Conservation (phyloP, 768 basidiomycete genomes). For the Paxillus ammoniavirescens region DNA sequence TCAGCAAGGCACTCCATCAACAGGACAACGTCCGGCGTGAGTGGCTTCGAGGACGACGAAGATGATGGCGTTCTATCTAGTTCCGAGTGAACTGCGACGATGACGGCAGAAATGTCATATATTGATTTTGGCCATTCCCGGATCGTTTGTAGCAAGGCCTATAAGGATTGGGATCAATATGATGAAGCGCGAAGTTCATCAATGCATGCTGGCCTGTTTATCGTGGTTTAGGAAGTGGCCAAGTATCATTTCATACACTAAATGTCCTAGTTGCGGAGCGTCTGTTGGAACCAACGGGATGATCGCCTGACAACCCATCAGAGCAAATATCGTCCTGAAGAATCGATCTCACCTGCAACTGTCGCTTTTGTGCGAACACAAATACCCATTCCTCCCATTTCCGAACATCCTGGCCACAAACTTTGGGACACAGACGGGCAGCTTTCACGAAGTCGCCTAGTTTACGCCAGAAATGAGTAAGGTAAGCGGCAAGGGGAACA, state of each 20-base stretch:
- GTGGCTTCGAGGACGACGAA: slow-evolving; percentile 42
- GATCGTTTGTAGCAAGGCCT: slow-evolving; percentile 79
- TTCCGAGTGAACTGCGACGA: slow-evolving; percentile 84
- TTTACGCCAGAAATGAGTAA: neutral
- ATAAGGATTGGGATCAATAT: neutral
- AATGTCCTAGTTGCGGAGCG: slow-evolving; percentile 71
- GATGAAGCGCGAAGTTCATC: neutral
- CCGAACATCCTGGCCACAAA: slow-evolving; percentile 74
- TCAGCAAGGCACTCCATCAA: slow-evolving; percentile 97
- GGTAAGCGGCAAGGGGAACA: neutral
- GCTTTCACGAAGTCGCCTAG: slow-evolving; percentile 72
- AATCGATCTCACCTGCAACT: slow-evolving; percentile 61
- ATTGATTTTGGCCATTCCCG: slow-evolving; percentile 89
- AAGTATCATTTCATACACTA: slow-evolving; percentile 95
- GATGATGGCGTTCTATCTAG: slow-evolving; percentile 62
- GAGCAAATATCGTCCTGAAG: neutral
- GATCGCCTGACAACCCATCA: slow-evolving; percentile 53
- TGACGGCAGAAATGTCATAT: slow-evolving; percentile 84
- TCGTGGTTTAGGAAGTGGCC: slow-evolving; percentile 83
- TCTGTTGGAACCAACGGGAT: slow-evolving; percentile 89
- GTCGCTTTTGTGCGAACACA: slow-evolving; percentile 75
- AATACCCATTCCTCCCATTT: slow-evolving; percentile 98
- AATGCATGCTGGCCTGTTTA: slow-evolving; percentile 47
- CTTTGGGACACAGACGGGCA: slow-evolving; percentile 79
- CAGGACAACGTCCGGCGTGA: slow-evolving; percentile 49